phyloP scores from a whole-genome alignment of 2,329 filamentous ascomycete genomes.

The Pseudopyrenochaeta lycopersici region DNA sequence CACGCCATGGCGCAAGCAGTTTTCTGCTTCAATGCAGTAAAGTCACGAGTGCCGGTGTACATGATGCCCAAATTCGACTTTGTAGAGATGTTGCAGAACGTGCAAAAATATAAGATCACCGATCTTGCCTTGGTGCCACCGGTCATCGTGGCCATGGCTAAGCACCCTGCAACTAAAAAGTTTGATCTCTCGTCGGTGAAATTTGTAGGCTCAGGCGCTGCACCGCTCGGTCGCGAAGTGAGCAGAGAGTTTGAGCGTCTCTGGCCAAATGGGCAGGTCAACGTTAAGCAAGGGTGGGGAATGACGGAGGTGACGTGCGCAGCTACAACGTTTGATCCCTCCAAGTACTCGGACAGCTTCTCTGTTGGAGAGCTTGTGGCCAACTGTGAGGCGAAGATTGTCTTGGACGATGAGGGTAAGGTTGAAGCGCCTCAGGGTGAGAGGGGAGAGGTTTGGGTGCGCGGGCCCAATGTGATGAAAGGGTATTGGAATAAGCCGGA shows the following conservation, averaged over 20 bases:
- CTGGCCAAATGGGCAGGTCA: constrained; percentile 60
- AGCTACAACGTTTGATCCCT: constrained; percentile 70
- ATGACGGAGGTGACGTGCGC: constrained; percentile 87
- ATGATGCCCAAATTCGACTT: constrained; percentile 84
- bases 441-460: constrained; percentile 77
- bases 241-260: constrained; percentile 64
- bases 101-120: constrained; percentile 75
- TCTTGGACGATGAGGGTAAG: constrained; percentile 64
- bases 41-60: constrained; percentile 72
- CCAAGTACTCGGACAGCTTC: constrained; percentile 52
- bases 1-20: constrained; percentile 69
- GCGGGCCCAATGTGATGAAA: constrained; percentile 75
- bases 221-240: constrained; percentile 63
- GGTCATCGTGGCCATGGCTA: constrained; percentile 76
- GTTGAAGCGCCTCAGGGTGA: constrained; percentile 59
- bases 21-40: constrained; percentile 68
- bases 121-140: constrained; percentile 75
- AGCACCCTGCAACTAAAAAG: constrained; percentile 70
- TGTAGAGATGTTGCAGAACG: constrained; percentile 71
- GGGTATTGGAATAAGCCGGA: constrained; percentile 78
- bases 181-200: constrained; percentile 75
- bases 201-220: constrained; percentile 70
- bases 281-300: constrained; percentile 79
- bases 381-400: constrained; percentile 74
- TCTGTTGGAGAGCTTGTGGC: constrained; percentile 74